Evolutionary conservation across 2,329 filamentous ascomycete species (phyloP), one percentile per base, ranked within the genome.

Genomic region (Aspergillus terreus): DNA sequence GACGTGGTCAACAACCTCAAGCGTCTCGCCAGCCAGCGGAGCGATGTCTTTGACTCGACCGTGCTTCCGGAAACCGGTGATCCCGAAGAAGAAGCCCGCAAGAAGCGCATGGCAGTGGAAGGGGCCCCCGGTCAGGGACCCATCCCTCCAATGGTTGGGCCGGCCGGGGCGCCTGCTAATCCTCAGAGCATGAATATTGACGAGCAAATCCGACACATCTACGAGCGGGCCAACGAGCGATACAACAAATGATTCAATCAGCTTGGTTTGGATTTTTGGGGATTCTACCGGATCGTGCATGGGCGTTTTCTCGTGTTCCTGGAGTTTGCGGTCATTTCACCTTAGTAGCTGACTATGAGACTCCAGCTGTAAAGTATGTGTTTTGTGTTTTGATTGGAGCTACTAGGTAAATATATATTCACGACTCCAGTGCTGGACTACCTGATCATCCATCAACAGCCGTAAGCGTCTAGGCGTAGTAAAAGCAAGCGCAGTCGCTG

Each of bases 1-100:
- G 92, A 97, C 61, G 90, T 95, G 43, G 92, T 91, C 47, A 92
- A 90, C 69, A 96, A 97, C 68, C 81, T 97, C 57, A 97, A 97
- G 77, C 86, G 92, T n/a, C 79, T 97, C 47, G 91, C 92, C 21
- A 92, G 89, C 59, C 89, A 95, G 70, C 83, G 92, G 44, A 87
- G 82, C 58, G 92, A 96, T 63, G 82, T 96, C 15, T 96, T 96
- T 60, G 92, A 96, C 60, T 74, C 70, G 6, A 65, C 70, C 7
- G 60, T 69, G 14, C 66, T 68, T 21, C 56, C 65, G 4, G 79
- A 86, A 58, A 78, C 83, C 1, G 71, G 90, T 32, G 81, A 85
- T 4, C 84, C 90, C 6, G 82, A 85, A 58, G 91, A 95, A 68
- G 88, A 89, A 65, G 75, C 83, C 49, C 79, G 89, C 54, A 80